These are phyloP conservation scores for Dimocarpus longan DNA, from an alignment of 345 rosid genomes.

Conservation along the genomic window DNA sequence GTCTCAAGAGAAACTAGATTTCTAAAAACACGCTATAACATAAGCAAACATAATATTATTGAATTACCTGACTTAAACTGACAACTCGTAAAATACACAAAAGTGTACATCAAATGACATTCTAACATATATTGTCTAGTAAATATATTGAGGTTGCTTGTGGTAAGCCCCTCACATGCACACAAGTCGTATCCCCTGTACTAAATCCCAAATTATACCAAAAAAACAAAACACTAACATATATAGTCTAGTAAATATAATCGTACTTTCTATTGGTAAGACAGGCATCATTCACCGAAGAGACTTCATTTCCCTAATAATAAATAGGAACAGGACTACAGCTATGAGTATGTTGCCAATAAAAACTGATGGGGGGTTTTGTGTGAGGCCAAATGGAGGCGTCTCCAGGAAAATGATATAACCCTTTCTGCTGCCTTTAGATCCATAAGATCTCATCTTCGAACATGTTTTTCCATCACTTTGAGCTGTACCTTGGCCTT, in stretches of 20 bases:
- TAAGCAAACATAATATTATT: neutral
- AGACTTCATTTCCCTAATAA: slow-evolving; percentile 5
- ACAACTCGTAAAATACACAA: neutral
- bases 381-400: neutral
- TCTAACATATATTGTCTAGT: neutral
- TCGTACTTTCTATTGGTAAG: neutral
- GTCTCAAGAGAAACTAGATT: neutral
- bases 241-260: neutral
- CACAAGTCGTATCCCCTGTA: no score
- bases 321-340: slow-evolving; percentile 10
- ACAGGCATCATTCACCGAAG: neutral
- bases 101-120: neutral
- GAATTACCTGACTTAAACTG: neutral
- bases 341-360: slow-evolving; percentile 23
- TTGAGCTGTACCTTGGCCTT: neutral
- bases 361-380: slow-evolving; percentile 20
- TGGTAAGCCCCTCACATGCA: no score
- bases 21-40: neutral
- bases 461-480: neutral
- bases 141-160: no score
- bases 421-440: slow-evolving; percentile 5
- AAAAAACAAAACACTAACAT: no score
- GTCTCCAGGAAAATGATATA: slow-evolving; percentile 18
- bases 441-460: neutral
- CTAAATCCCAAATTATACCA: no score